Evolutionary conservation across 1,139 yeast genomes (phyloP).

Genomic region (Trichomonascaceae sp.): DNA sequence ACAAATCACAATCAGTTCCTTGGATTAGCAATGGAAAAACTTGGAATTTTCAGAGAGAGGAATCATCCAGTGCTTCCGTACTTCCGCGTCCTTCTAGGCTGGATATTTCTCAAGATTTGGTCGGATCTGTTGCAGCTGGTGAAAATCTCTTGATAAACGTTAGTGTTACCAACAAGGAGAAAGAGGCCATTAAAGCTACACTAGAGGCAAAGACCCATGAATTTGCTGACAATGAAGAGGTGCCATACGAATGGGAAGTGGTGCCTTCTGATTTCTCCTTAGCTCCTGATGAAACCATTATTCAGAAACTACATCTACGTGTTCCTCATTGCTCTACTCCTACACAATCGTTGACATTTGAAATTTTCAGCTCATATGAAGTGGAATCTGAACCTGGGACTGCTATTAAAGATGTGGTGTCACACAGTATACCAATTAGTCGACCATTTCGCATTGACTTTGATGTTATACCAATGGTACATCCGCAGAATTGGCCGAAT

Average conservation of each 20-base stretch:
- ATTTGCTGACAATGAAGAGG: constrained; percentile 16
- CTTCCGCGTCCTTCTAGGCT: constrained; percentile 29
- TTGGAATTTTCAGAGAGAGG: constrained; percentile 3
- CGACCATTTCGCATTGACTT: constrained; percentile 32
- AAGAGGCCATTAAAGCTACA: constrained; percentile 22
- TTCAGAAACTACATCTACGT: constrained; percentile 3
- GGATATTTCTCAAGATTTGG: constrained; percentile 17
- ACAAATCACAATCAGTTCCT: constrained; percentile 4
- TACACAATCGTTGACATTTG: constrained; percentile 20
- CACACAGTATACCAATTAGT: constrained; percentile 25
- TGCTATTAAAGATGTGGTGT: constrained; percentile 24
- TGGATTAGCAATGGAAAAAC: constrained; percentile 1
- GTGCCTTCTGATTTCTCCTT: neutral
- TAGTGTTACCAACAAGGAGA: constrained; percentile 26
- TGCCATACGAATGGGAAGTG: constrained; percentile 8
- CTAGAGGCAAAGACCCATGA: constrained; percentile 18
- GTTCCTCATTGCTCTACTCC: constrained; percentile 18
- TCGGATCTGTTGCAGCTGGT: constrained; percentile 26
- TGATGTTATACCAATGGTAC: constrained; percentile 30
- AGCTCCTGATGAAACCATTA: neutral
- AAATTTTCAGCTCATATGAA: constrained; percentile 25
- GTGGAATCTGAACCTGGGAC: constrained; percentile 22
- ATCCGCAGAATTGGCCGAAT: constrained; percentile 33
- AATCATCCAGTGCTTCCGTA: constrained; percentile 8
- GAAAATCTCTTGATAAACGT: constrained; percentile 23